phyloP scores from a whole-genome alignment of 208 protist species.

The Trypanosomatidae sp. region DNA sequence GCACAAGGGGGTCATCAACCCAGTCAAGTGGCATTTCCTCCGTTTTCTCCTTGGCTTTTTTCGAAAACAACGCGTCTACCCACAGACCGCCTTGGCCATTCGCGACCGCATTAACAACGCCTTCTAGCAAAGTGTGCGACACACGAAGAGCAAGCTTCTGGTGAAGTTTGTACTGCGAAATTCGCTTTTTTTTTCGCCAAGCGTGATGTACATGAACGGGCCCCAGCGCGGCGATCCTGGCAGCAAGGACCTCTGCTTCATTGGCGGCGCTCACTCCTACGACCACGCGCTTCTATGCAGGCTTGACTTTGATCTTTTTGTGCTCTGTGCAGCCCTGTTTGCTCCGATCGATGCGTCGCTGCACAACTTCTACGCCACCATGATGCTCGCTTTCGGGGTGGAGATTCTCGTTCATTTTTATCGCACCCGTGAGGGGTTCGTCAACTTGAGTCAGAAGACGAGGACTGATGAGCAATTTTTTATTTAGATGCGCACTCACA shows the following conservation, averaged over 20 bases:
- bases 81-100: slow-evolving; percentile 52
- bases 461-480: slow-evolving; percentile 86
- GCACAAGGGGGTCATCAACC: slow-evolving; percentile 16
- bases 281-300: slow-evolving; percentile 68
- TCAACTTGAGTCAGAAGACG: slow-evolving; percentile 78
- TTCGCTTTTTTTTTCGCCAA: slow-evolving; percentile 67
- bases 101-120: slow-evolving; percentile 75
- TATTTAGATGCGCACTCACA: slow-evolving; percentile 25
- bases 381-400: slow-evolving; percentile 61
- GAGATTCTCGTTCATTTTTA: slow-evolving; percentile 63
- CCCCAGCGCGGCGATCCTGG: slow-evolving; percentile 62
- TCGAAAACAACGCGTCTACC: slow-evolving; percentile 52
- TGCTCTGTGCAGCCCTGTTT: slow-evolving; percentile 74
- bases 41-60: slow-evolving; percentile 49
- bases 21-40: slow-evolving; percentile 64
- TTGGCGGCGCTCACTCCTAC: slow-evolving; percentile 63
- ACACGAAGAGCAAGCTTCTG: slow-evolving; percentile 60
- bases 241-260: slow-evolving; percentile 84
- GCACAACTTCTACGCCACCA: slow-evolving; percentile 61
- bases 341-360: slow-evolving; percentile 61
- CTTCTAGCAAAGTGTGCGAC: slow-evolving; percentile 69
- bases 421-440: slow-evolving; percentile 49
- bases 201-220: slow-evolving; percentile 86
- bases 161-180: slow-evolving; percentile 75
- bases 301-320: slow-evolving; percentile 72